Base-by-base conservation (phyloP, 495 filamentous ascomycete genomes). In the Talaromyces proteolyticus region DNA sequence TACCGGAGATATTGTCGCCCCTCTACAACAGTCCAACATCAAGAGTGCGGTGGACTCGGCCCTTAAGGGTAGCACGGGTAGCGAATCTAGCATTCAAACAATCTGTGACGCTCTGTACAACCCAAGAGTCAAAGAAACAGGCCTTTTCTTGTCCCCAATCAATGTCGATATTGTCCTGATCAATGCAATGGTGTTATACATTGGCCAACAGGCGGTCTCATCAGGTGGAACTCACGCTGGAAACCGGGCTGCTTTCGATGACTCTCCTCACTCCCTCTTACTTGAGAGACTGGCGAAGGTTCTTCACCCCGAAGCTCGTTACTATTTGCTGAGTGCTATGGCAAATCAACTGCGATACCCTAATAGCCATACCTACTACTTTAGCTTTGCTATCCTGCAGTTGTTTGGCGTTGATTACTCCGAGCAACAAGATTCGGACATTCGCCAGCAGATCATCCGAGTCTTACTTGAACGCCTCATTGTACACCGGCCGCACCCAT, bases 401-500 rank as follows among this genome's bases (percentile, higher is more conserved):
- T 71, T 99, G 49, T 96, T 97, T 64, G 87, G 87, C 12, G 77
- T 80, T 51, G 85, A 91, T 57, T 70, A 84, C 44, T 76, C 80
- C 41, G 89, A 94, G 61, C 80, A 84, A 25, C 85, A 91, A 58
- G 85, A 89, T 59, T 78, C 77, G 2, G 88, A 93, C 48, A 83
- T 96, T 44, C 85, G 90, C 23, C 85, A 97, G 67, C 88, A 94
- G 64, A 88, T 97, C 53, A 87, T 88, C 39, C 81, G 91, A 20
- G 82, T 96, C 39, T 68, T 97, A 39, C 66, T 96, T 4, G 93
- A 99, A 72, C 78, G 93, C 36, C 68, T 96, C 43, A 81, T 92
- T 44, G 89, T 91, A 16, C 89, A 88, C 64, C 89, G 91, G 62
- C 93, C 93, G 24, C 94, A 97, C 63, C 91, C 93, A 12, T 99